These are phyloP conservation scores for Coccomyxa subellipsoidea DNA, from an alignment of 163 green algal genomes.

Conservation along the genomic window DNA sequence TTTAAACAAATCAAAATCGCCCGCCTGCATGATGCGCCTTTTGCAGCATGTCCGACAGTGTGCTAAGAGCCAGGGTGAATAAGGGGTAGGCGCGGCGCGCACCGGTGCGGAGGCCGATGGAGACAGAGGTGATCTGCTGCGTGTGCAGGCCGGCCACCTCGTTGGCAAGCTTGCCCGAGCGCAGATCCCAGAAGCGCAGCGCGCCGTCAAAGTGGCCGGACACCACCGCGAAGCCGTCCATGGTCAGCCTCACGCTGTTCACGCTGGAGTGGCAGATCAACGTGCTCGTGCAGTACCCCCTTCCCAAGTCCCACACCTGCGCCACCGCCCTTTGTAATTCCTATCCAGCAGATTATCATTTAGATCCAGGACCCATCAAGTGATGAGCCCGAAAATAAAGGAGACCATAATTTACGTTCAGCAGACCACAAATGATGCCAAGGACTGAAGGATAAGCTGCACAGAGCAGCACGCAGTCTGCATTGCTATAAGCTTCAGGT, in stretches of 20 bases:
- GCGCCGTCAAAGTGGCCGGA: conserved; percentile 67
- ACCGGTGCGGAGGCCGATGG: conserved; percentile 9
- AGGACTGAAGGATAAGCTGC: too few relatives aligned
- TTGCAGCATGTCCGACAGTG: too few relatives aligned
- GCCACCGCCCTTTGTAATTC: neutral
- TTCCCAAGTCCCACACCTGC: conserved; percentile 53
- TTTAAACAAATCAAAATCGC: too few relatives aligned
- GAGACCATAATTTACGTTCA: too few relatives aligned
- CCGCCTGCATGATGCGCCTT: too few relatives aligned
- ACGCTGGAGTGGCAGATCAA: conserved; percentile 49
- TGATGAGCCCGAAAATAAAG: too few relatives aligned
- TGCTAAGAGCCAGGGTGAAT: neutral
- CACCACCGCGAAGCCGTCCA: conserved; percentile 39
- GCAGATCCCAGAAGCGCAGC: conserved; percentile 71
- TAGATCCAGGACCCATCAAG: too few relatives aligned
- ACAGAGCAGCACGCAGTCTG: too few relatives aligned
- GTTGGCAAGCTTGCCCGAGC: conserved; percentile 32
- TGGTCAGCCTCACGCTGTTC: conserved; percentile 43
- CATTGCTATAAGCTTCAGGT: too few relatives aligned
- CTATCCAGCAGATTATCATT: too few relatives aligned
- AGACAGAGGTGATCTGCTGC: conserved; percentile 43
- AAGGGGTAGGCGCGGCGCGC: neutral
- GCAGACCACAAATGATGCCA: too few relatives aligned
- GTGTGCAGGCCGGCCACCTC: conserved; percentile 56
- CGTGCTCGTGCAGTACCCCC: conserved; percentile 44